phyloP scores from a whole-genome alignment of 768 basidiomycete species.

The Amanita brunnescens region DNA sequence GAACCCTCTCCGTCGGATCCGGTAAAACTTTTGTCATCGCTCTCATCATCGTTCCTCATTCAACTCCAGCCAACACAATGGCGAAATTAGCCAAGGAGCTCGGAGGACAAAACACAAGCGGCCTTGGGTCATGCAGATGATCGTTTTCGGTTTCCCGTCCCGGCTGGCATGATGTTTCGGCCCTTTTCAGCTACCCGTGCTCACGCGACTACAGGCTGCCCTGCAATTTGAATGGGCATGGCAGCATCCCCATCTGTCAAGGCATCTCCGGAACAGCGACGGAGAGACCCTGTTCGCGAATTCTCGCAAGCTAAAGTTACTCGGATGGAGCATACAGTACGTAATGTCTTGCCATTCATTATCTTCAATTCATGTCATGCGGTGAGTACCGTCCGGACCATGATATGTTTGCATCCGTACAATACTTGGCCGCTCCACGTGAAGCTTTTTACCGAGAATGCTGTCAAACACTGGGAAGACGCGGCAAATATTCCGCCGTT shows the following conservation, averaged over 20 bases:
- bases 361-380: neutral
- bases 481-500: slow-evolving; percentile 15
- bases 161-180: slow-evolving; percentile 30
- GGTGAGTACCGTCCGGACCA: slow-evolving; percentile 47
- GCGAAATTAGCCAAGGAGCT: slow-evolving; percentile 64
- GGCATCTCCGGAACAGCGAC: slow-evolving; percentile 46
- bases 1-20: slow-evolving; percentile 54
- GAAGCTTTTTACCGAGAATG: slow-evolving; percentile 63
- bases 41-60: neutral
- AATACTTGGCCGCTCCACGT: slow-evolving; percentile 66
- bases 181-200: neutral
- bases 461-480: slow-evolving; percentile 43
- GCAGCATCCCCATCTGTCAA: slow-evolving; percentile 67
- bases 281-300: slow-evolving; percentile 31
- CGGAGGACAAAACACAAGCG: slow-evolving; percentile 50
- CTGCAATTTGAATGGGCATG: slow-evolving; percentile 81
- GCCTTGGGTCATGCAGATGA: slow-evolving; percentile 83
- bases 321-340: slow-evolving; percentile 41
- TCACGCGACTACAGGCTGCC: slow-evolving; percentile 39
- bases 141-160: slow-evolving; percentile 78
- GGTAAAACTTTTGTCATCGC: slow-evolving; percentile 25
- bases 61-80: slow-evolving; percentile 61
- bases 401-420: slow-evolving; percentile 62
- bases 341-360: slow-evolving; percentile 13
- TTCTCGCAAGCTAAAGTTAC: slow-evolving; percentile 21